A percentile compares a stretch with the other conserved stretches of the same genome.
Conservation (phyloP, 495 filamentous ascomycete genomes). For the Bombardia bombarda region DNA sequence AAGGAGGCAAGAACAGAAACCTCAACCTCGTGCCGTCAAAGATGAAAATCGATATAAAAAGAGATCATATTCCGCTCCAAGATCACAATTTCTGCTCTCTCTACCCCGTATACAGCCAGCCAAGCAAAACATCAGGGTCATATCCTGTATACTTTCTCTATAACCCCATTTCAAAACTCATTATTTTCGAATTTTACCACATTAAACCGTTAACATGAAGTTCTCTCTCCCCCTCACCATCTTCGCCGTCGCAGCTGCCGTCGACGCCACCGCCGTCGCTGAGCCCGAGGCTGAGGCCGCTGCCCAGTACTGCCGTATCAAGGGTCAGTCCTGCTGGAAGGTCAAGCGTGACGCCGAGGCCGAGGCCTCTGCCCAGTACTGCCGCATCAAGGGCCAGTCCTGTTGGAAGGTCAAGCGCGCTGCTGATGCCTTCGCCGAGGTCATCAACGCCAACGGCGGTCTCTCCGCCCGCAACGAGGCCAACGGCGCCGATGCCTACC, state of each 20-base stretch:
- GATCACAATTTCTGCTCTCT: too few relatives aligned
- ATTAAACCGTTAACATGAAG: conserved; percentile 41
- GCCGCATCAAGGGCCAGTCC: conserved; percentile 22
- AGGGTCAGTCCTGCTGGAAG: conserved; percentile 30
- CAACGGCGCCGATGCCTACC: conserved; percentile 6
- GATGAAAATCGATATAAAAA: too few relatives aligned
- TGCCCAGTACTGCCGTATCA: conserved; percentile 16
- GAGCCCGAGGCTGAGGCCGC: conserved; percentile 13
- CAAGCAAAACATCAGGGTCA: too few relatives aligned
- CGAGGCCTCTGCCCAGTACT: conserved; percentile 11
- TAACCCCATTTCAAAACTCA: too few relatives aligned
- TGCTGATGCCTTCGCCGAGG: conserved; percentile 25
- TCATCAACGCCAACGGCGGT: conserved; percentile 9
- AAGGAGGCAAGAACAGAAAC: too few relatives aligned
- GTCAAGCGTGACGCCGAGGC: conserved; percentile 18
- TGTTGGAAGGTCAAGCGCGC: conserved; percentile 32
- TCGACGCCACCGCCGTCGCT: conserved; percentile 19
- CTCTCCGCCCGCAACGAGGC: conserved; percentile 14
- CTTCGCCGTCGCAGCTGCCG: conserved; percentile 20
- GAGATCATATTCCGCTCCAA: too few relatives aligned
- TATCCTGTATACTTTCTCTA: too few relatives aligned
- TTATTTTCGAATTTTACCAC: too few relatives aligned
- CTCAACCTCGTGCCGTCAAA: too few relatives aligned
- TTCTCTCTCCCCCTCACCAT: conserved; percentile 24
- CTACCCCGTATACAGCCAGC: too few relatives aligned